Evolutionary conservation across 2,329 filamentous ascomycete species (phyloP), one percentile per base, ranked within the genome.

Genomic region (Ceratocystis destructans): DNA sequence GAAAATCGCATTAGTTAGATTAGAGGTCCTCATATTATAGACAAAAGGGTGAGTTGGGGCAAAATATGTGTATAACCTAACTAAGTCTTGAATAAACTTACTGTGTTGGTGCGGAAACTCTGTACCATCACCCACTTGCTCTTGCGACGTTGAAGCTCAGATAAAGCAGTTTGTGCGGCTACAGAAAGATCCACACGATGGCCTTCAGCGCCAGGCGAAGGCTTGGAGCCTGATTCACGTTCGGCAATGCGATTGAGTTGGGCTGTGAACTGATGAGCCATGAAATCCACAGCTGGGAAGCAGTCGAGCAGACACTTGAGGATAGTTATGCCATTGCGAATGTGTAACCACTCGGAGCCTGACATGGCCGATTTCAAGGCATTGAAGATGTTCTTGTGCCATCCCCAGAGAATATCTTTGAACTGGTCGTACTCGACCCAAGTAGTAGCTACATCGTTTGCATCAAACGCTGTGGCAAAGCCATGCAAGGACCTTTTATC

Each of bases 321-420:
- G 3, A 97, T 82, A 67, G 88, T 94, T 70, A 97, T 95, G 57
- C 91, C 90, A 73, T 99, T 99, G 66, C 93, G 87, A 73, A 97
- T 96, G 74, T 96, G 92, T 88, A 96, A 96, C 83, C 94, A 99
- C 75, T 97, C 93, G 41, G 84, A 86, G 33, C 87, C 87, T 20
- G 85, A 84, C 61, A 99, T 80, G 73, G 93, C 96, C 46, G 83
- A 82, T 73, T 91, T 92, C 65, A 99, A 79, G 1, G 93, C 90
- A 62, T 79, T 83, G 71, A 88, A 88, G 55, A 99, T 78, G 69
- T 88, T 85, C 71, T 87, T 86, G 75, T 99, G 95, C 91, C 93
- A 97, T 71, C 89, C 88, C 78, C 88, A 94, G 41, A 96, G 79
- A 64, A 95, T 78, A 70, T 89, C 87, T 62, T 90, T 87, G 78